Evolutionary conservation across 345 rosid genomes (phyloP).

Genomic region (Boechera retrofracta): DNA sequence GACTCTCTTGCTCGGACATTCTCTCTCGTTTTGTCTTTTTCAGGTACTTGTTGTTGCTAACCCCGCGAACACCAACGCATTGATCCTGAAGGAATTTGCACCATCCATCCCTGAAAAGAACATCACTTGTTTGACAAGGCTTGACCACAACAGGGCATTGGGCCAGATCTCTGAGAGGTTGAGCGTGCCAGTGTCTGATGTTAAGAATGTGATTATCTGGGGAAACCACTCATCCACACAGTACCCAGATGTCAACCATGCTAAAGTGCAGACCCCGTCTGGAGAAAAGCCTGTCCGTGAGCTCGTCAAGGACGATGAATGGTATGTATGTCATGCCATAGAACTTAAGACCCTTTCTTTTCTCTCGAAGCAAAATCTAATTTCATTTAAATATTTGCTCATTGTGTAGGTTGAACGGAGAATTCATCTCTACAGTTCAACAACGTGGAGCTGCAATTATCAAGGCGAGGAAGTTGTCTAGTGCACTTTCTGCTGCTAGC

Average conservation of each 20-base stretch:
- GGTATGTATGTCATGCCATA: constrained; percentile 33
- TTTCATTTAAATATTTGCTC: background rate
- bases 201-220: constrained; percentile 95
- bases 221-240: constrained; percentile 98
- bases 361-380: background rate
- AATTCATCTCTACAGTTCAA: constrained; percentile 86
- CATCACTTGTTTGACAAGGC: constrained; percentile 92
- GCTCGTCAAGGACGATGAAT: constrained; percentile 84
- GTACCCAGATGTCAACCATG: constrained; percentile 99
- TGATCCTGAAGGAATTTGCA: constrained; percentile 96
- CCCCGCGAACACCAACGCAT: constrained; percentile 98
- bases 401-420: constrained; percentile 62
- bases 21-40: constrained; percentile 14
- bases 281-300: constrained; percentile 80
- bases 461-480: constrained; percentile 92
- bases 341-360: background rate
- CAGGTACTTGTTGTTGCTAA: constrained; percentile 99
- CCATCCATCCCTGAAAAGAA: constrained; percentile 95
- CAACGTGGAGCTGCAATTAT: constrained; percentile 99
- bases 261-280: constrained; percentile 72
- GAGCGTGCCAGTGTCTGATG: constrained; percentile 85
- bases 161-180: constrained; percentile 95
- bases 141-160: constrained; percentile 98
- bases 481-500: constrained; percentile 99
- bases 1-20: constrained; percentile 1